Evolutionary conservation across 1,284 basidiomycete genomes (phyloP).

Genomic region (Fomitopsis schrenkii): DNA sequence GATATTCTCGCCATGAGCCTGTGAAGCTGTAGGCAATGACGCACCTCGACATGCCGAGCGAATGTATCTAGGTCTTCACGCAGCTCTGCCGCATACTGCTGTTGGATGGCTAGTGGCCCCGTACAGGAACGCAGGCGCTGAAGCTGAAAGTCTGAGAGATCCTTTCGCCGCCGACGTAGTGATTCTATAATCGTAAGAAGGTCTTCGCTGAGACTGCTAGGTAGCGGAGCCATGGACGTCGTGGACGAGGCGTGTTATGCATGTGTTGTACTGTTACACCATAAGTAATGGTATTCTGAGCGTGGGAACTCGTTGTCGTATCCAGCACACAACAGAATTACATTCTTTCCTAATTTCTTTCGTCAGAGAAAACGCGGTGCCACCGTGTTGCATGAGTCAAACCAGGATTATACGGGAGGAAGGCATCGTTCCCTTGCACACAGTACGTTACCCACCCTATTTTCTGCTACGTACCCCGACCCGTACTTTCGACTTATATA

Average conservation of each 20-base stretch:
- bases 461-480: no score
- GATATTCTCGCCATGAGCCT: slow-evolving; percentile 11
- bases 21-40: slow-evolving; percentile 15
- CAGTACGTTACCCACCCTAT: no score
- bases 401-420: no score
- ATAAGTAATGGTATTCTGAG: neutral
- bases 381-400: no score
- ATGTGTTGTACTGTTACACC: neutral
- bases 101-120: slow-evolving; percentile 66
- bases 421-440: no score
- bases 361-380: no score
- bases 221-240: slow-evolving; percentile 57
- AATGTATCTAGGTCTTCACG: slow-evolving; percentile 70
- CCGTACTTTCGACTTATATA: no score
- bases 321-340: no score
- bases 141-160: slow-evolving; percentile 69
- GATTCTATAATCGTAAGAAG: slow-evolving; percentile 44
- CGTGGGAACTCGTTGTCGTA: neutral
- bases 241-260: neutral
- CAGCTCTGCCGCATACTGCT: slow-evolving; percentile 70
- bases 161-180: slow-evolving; percentile 53
- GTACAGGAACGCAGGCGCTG: slow-evolving; percentile 64
- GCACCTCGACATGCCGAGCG: slow-evolving; percentile 65
- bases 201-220: slow-evolving; percentile 47
- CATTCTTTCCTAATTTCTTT: no score